These are phyloP conservation scores for Scheffersomyces stambukii DNA, from an alignment of 1,139 yeast genomes.

Conservation along the genomic window DNA sequence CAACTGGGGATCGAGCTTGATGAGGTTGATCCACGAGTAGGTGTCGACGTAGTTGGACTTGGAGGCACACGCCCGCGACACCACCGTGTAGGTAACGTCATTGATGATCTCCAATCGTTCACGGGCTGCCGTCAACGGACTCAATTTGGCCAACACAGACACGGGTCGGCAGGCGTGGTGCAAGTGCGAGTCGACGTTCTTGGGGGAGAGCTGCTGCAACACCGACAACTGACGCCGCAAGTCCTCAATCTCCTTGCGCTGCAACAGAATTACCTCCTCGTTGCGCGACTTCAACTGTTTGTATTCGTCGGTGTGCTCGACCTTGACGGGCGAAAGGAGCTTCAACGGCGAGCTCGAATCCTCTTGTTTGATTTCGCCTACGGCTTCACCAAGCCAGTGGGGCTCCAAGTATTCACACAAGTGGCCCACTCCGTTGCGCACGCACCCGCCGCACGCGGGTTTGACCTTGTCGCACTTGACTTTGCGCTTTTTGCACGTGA, in stretches of 20 bases:
- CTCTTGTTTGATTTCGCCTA: too few relatives aligned
- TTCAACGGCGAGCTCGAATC: too few relatives aligned
- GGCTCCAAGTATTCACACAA: conserved; percentile 43
- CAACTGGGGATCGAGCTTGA: conserved; percentile 39
- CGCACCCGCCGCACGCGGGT: conserved; percentile 45
- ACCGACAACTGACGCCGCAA: conserved; percentile 29
- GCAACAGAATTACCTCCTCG: conserved; percentile 22
- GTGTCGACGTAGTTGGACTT: conserved; percentile 9
- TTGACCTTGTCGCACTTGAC: conserved; percentile 43
- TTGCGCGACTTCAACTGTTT: conserved; percentile 17
- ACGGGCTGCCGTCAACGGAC: conserved; percentile 11
- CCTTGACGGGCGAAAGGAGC: conserved; percentile 5
- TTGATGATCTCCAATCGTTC: conserved; percentile 18
- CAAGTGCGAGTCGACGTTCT: conserved; percentile 5
- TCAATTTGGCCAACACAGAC: conserved; percentile 14
- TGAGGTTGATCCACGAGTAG: conserved; percentile 39
- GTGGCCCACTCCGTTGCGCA: conserved; percentile 39
- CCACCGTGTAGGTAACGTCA: conserved; percentile 12
- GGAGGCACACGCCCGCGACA: not conserved
- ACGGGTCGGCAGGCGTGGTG: conserved; percentile 6
- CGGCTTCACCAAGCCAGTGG: conserved; percentile 25
- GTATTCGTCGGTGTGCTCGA: conserved; percentile 19
- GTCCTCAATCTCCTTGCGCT: conserved; percentile 33
- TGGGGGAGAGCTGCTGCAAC: conserved; percentile 22
- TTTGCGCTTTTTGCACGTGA: conserved; percentile 40